Percentiles rank a stretch among this genome's conserved stretches.
These are phyloP conservation scores for Fraxinus paxiana DNA, from an alignment of 305 asterid genomes.

Conservation along the genomic window DNA sequence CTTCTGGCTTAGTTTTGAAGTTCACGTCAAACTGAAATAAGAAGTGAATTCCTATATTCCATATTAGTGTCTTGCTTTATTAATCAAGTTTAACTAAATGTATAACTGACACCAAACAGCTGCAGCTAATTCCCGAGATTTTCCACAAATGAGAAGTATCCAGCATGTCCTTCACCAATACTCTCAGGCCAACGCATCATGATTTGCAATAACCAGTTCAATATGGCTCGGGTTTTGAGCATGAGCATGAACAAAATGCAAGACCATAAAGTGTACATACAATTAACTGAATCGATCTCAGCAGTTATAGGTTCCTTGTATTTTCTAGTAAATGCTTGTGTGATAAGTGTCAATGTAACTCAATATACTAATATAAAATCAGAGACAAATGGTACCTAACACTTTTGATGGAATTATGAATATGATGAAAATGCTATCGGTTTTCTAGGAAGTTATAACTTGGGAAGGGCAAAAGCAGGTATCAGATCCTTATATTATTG, in stretches of 20 bases:
- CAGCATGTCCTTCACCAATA: neutral
- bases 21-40: neutral
- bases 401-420: neutral
- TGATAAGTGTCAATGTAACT: neutral
- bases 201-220: neutral
- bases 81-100: neutral
- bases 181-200: neutral
- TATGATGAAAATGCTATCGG: neutral
- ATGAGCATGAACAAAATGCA: neutral
- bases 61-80: neutral
- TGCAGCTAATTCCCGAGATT: neutral
- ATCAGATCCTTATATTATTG: neutral
- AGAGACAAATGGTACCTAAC: neutral
- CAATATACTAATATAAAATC: neutral
- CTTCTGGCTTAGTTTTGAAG: neutral
- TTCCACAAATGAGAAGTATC: neutral
- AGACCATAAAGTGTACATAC: neutral
- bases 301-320: neutral
- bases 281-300: neutral
- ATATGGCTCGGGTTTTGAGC: neutral
- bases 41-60: neutral
- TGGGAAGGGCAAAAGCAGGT: neutral
- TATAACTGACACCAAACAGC: neutral
- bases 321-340: neutral
- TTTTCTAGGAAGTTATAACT: neutral